Conservation (phyloP, 345 rosid species). For the Camelina laxa region DNA sequence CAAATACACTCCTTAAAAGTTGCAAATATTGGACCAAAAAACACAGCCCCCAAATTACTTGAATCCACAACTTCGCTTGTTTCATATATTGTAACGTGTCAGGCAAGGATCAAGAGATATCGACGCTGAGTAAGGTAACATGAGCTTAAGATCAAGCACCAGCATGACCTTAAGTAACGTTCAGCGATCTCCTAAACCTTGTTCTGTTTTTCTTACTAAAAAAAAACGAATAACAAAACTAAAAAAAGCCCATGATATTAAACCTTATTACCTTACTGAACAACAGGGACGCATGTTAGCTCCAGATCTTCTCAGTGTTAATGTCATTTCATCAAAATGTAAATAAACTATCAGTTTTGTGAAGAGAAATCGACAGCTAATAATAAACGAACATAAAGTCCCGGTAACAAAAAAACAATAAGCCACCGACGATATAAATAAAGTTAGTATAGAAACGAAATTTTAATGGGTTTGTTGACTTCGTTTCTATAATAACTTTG, state of each 20-base stretch:
- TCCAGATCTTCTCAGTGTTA: slow-evolving; percentile 3
- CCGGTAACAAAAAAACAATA: slow-evolving; percentile 1
- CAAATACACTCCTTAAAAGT: neutral
- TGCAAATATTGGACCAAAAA: neutral
- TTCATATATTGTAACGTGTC: neutral
- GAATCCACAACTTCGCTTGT: neutral
- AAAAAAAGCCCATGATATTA: neutral
- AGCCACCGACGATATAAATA: slow-evolving; percentile 30
- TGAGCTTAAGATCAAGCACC: neutral
- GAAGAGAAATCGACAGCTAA: neutral
- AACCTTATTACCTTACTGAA: neutral
- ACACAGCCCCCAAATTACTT: neutral
- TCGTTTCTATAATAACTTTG: slow-evolving; percentile 48
- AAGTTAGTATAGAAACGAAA: slow-evolving; percentile 49
- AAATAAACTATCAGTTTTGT: slow-evolving; percentile 3
- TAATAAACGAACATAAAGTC: slow-evolving; percentile 1
- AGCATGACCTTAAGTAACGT: neutral
- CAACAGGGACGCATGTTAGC: neutral
- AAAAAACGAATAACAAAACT: neutral
- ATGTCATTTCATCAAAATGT: slow-evolving; percentile 10
- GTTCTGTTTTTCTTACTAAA: neutral
- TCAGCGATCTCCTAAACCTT: neutral
- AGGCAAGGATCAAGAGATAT: neutral
- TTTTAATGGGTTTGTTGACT: slow-evolving; percentile 32
- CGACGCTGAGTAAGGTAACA: neutral